Evolutionary conservation across 2,329 filamentous ascomycete species (phyloP).

Genomic region (Epichloe glyceriae): DNA sequence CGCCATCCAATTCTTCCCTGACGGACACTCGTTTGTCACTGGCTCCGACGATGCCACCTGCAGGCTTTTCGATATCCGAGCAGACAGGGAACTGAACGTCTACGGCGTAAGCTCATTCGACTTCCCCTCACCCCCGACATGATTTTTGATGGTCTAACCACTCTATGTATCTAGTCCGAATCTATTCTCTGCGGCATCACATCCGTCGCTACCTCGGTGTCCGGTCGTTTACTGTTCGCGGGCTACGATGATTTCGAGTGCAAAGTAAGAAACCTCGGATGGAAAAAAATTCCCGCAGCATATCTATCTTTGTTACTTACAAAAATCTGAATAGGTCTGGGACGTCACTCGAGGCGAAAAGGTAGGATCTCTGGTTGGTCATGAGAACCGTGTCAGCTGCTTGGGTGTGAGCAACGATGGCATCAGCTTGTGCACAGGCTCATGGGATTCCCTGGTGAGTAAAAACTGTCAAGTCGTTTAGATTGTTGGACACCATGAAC

Average conservation of each 20-base stretch:
- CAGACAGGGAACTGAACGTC: conserved; percentile 65
- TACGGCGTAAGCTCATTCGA: conserved; percentile 44
- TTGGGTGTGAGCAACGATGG: conserved; percentile 97
- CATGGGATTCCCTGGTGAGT: conserved; percentile 96
- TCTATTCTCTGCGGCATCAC: conserved; percentile 97
- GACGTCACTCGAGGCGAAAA: conserved; percentile 93
- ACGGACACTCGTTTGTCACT: conserved; percentile 95
- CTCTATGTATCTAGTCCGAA: conserved; percentile 53
- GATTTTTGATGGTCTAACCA: conserved; percentile 8
- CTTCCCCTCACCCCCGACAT: not conserved
- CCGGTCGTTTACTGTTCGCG: conserved; percentile 85
- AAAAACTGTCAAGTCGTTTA: not conserved
- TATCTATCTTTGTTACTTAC: conserved; percentile 5
- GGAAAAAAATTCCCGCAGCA: not conserved
- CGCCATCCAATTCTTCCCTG: conserved; percentile 98
- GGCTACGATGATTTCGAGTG: conserved; percentile 99
- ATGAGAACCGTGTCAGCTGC: conserved; percentile 98
- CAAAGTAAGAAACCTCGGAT: conserved; percentile 53
- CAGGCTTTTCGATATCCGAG: conserved; percentile 93
- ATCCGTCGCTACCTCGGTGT: conserved; percentile 95
- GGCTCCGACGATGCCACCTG: conserved; percentile 97
- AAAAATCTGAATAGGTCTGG: conserved; percentile 60
- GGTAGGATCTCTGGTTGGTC: conserved; percentile 89
- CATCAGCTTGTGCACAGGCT: conserved; percentile 97
- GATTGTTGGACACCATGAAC: not conserved